Base-by-base conservation (phyloP, 2,329 filamentous ascomycete genomes). In the Neonectria ditissima region DNA sequence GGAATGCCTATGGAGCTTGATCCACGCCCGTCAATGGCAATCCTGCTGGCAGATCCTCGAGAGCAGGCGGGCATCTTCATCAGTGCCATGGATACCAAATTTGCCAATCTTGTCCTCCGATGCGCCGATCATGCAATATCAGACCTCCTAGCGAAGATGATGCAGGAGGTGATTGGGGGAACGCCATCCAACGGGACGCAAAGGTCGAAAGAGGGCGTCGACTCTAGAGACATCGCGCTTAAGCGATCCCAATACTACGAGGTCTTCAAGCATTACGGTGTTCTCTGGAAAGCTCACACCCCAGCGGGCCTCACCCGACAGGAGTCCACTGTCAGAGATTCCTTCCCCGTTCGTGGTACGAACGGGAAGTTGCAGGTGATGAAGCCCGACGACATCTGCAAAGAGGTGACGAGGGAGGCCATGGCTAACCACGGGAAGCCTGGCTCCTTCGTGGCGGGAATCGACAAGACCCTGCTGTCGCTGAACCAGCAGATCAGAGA, bases 1-100 rank as follows among this genome's bases (percentile, higher is more conserved):
- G 26, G 18, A 7, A n/a, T n/a, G 14, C 28, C 20, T 14, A 7
- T 34, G 13, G 53, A 62, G 18, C 22, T 62, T 5, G 60, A 62
- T 18, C 54, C 55, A 20, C 55, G 55, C 4, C 47, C 55, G 4
- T 22, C 52, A 2, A 10, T 62, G 50, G 60, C 60, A 2, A 48
- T 59, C 9, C 11, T 54, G 10, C 26, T 62, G 8, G 60, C 24
- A 4, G 48, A 53, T 41, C 60, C 60, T 16, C 39, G 54, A 5
- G 54, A 39, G 2, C 30, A 37, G 8, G 47, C 52, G 2, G 60
- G 47, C 18, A 24, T 54, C 10, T 43, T 53, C 18, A 41, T 59
- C 24, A 30, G 37, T 11, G 39, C 50, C 41, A 59, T 58, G 60
- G 24, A 20, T 3, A 39, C 18, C 10, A 58, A 28, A 32, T 48